Conservation (phyloP, 306 rosid species). For the Oxytropis ochrocephala region DNA sequence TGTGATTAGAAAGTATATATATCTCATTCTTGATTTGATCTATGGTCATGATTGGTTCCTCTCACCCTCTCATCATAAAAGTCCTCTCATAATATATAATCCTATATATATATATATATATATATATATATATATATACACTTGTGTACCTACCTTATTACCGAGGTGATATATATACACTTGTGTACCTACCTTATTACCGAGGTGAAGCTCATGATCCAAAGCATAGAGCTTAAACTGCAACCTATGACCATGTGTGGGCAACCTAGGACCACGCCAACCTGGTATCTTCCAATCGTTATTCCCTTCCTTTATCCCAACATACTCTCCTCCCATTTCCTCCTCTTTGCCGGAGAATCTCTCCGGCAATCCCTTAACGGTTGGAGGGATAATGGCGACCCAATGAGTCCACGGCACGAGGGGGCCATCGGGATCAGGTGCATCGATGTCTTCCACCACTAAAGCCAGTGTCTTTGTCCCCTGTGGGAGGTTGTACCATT, state of each 20-base stretch:
- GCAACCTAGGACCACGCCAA: conserved; percentile 67
- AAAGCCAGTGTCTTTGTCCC: conserved; percentile 63
- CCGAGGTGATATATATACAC: too few relatives aligned
- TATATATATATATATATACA: too few relatives aligned
- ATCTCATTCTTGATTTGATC: too few relatives aligned
- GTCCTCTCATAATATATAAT: too few relatives aligned
- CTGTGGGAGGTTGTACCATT: conserved; percentile 74
- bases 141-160: too few relatives aligned
- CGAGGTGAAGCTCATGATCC: conserved; percentile 57
- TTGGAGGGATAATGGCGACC: conserved; percentile 60
- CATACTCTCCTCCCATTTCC: conserved; percentile 44
- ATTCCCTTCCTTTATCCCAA: conserved; percentile 48
- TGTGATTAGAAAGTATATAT: too few relatives aligned
- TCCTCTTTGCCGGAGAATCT: conserved; percentile 67
- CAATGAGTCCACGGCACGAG: conserved; percentile 72
- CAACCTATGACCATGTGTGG: conserved; percentile 57
- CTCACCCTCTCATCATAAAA: too few relatives aligned
- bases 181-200: too few relatives aligned
- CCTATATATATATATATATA: too few relatives aligned
- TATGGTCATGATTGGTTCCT: too few relatives aligned
- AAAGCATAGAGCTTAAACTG: conserved; percentile 76
- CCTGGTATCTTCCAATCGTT: conserved; percentile 68
- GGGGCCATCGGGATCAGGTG: conserved; percentile 50
- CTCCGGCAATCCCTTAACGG: conserved; percentile 56
- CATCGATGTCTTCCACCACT: conserved; percentile 73